These are phyloP conservation scores for Mollisia scopiformis DNA, from an alignment of 2,329 filamentous ascomycete species.

Conservation along the genomic window DNA sequence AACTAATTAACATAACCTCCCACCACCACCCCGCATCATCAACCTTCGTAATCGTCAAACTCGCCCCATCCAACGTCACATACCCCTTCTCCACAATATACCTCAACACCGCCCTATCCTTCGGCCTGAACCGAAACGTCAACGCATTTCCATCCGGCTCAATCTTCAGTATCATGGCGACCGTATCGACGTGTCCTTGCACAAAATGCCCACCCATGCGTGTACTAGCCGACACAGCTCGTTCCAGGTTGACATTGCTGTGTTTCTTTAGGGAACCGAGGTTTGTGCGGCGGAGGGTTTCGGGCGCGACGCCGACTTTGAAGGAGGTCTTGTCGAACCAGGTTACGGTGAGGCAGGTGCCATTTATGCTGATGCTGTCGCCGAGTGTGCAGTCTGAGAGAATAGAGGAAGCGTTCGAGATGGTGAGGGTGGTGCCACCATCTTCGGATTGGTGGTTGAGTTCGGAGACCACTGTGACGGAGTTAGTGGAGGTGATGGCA, in stretches of 20 bases:
- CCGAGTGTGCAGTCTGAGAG: constrained; percentile 83
- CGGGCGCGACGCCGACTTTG: constrained; percentile 91
- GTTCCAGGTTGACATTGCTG: constrained; percentile 86
- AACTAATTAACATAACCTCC: constrained; percentile 97
- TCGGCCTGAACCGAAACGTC: constrained; percentile 81
- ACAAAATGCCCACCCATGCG: constrained; percentile 99
- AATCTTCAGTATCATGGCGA: constrained; percentile 73
- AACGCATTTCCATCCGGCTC: constrained; percentile 87
- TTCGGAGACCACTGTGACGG: constrained; percentile 73
- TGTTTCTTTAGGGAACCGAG: constrained; percentile 72
- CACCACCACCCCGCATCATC: constrained; percentile 79
- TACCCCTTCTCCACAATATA: constrained; percentile 98
- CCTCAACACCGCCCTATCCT: constrained; percentile 68
- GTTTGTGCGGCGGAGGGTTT: constrained; percentile 94
- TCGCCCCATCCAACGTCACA: constrained; percentile 91
- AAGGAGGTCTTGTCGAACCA: constrained; percentile 65
- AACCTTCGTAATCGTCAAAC: constrained; percentile 87
- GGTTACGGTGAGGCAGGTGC: constrained; percentile 94
- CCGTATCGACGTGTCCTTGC: constrained; percentile 94
- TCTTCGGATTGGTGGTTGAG: constrained; percentile 81
- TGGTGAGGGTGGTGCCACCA: constrained; percentile 88
- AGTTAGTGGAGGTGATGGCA: not conserved
- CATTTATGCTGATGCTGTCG: constrained; percentile 94
- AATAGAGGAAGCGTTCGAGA: constrained; percentile 71
- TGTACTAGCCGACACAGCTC: constrained; percentile 86